Evolutionary conservation across 1,139 yeast species (phyloP).

Genomic region (Pneumocystis jirovecii): DNA sequence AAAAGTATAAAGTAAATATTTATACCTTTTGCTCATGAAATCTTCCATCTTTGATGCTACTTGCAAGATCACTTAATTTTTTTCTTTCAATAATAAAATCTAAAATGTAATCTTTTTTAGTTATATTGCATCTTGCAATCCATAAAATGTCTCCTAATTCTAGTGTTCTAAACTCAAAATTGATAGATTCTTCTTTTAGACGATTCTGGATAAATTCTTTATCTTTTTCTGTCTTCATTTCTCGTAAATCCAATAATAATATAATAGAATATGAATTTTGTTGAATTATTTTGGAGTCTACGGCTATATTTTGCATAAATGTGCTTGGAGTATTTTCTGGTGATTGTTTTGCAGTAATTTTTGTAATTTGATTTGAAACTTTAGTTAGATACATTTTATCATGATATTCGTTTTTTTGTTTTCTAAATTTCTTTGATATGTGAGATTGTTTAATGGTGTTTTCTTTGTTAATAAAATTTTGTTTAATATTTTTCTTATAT

Average conservation of each 20-base stretch:
- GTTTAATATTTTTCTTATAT: conserved; percentile 2
- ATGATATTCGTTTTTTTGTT: not conserved
- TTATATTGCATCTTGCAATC: conserved; percentile 56
- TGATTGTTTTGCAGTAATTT: not conserved
- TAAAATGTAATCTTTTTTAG: conserved; percentile 51
- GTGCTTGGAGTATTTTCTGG: conserved; percentile 1
- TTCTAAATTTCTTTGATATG: not conserved
- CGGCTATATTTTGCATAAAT: not conserved
- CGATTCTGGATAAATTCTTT: conserved; percentile 49
- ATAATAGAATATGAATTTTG: conserved; percentile 41
- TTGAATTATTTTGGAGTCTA: conserved; percentile 11
- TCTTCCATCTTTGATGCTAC: conserved; percentile 76
- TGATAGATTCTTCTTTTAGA: conserved; percentile 32
- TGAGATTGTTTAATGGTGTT: not conserved
- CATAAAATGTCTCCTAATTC: conserved; percentile 81
- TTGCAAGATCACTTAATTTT: conserved; percentile 68
- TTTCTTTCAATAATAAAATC: conserved; percentile 80
- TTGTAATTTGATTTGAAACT: not conserved
- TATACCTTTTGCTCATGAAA: conserved; percentile 56
- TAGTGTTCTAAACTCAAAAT: conserved; percentile 42
- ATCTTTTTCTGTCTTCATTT: conserved; percentile 44
- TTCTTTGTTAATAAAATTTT: not conserved
- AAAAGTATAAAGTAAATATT: not conserved
- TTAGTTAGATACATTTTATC: not conserved
- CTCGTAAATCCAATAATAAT: conserved; percentile 68